Base-by-base conservation (phyloP, 78 protist genomes). In the Dictyostelium citrinum region DNA sequence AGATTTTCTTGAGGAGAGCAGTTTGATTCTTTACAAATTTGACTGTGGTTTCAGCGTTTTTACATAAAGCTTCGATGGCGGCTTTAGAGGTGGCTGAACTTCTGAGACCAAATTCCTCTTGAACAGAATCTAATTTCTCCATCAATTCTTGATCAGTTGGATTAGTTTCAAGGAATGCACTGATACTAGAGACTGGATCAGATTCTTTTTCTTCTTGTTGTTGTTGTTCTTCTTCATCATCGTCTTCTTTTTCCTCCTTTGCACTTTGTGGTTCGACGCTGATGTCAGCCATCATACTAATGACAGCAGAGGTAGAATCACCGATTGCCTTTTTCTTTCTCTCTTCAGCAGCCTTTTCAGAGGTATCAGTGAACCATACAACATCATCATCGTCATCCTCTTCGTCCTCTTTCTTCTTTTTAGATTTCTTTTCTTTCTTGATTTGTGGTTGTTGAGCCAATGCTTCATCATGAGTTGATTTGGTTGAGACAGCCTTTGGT, bases 351-450 rank as follows among this genome's bases (percentile, higher is more conserved):
- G 95, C 75, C 41, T 91, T 78, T 49, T 78, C 90, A 27, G 95
- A 91, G 61, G 90, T 83, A 76, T 91, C 95, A 49, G 90, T 80
- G 83, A 51, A 76, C 95, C 95, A 91, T 20, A 83, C 83, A 22
- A 76, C 91, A 31, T 91, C 90, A 43, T 83, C 95, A 16, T 91
- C 95, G 0, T 91, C 95, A 2, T 90, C 94, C 0, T 72, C 83
- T 0, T 72, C 83, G 8, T 58, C 60, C 11, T 82, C 72, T 6
- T 79, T 46, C 12, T 33, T 33, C 45, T 70, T 70, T 70, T 70
- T 70, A 3, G 72, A 64, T 75, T 68, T 90, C 41, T 58, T 91
- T 17, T 41, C 45, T 11, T 83, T 83, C 60, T 72, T 91, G 7
- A 20, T 27, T 74, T 33, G 45, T 77, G 60, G 60, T 29, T 41